These are phyloP conservation scores for Biscutella laevigata DNA, from an alignment of 441 rosid genomes.

Conservation along the genomic window DNA sequence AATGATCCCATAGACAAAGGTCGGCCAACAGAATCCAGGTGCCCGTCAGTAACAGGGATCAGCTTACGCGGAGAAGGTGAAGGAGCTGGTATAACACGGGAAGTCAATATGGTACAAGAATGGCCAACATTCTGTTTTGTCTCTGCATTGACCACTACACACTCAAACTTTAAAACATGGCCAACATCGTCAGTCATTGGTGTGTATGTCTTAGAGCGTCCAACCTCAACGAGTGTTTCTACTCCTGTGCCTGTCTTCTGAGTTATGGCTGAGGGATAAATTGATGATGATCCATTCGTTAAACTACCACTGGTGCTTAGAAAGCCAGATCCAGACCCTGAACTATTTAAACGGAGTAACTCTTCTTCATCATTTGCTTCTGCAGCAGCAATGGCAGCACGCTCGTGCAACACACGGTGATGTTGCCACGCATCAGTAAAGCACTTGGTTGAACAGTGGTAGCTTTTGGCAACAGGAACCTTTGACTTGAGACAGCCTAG, in stretches of 20 bases:
- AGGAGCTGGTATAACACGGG: constrained; percentile 42
- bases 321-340: constrained; percentile 29
- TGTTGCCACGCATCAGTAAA: constrained; percentile 37
- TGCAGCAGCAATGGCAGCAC: constrained; percentile 28
- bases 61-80: constrained; percentile 36
- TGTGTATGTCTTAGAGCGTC: constrained; percentile 39
- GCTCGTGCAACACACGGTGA: constrained; percentile 31
- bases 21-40: constrained; percentile 26
- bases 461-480: constrained; percentile 32
- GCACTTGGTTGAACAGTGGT: constrained; percentile 40
- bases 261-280: constrained; percentile 46
- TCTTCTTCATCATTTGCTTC: constrained; percentile 24
- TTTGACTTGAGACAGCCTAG: constrained; percentile 30
- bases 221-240: constrained; percentile 36
- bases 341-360: constrained; percentile 22
- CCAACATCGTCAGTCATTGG: constrained; percentile 39
- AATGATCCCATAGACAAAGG: constrained; percentile 30
- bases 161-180: constrained; percentile 36
- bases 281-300: constrained; percentile 65
- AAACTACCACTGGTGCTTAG: constrained; percentile 32
- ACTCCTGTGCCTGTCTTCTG: constrained; percentile 28
- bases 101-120: constrained; percentile 31
- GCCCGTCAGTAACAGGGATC: constrained; percentile 30
- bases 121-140: constrained; percentile 24
- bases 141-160: constrained; percentile 31